Base-by-base conservation (phyloP, 2,329 filamentous ascomycete species). In the Verticillium albo-atrum region DNA sequence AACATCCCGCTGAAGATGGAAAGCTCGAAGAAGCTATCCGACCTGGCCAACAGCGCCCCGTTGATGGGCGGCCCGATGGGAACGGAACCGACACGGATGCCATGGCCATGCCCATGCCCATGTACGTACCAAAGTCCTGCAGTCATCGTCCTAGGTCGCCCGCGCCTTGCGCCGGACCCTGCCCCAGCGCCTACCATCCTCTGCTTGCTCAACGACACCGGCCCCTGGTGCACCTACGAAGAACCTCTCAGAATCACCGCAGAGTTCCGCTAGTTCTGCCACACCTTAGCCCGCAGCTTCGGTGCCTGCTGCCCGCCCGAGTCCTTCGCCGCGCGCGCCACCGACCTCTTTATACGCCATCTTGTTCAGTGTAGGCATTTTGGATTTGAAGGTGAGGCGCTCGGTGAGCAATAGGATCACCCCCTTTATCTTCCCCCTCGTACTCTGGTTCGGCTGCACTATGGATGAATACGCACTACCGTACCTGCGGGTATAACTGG, bases 41-140 rank as follows among this genome's bases (percentile, higher is more conserved):
- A 81, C 10, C 56, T 64, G 3, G 74, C 69, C 3, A 84, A 12
- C 9, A 77, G 55, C 0, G 61, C 68, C 1, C 74, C 74, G 2
- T 68, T 72, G 20, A 74, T 64, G 0, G 70, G 70, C 3, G 66
- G 68, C 0, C 73, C 82, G 4, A 82, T 72, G 34, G 86, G 64
- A 4, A 30, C 28, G 86, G 64, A 4, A 30, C 28, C 1, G 75
- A 79, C 32, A 84, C 56, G 0, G 75, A 73, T 5, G 71, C 68
- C 1, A 81, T 52, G 1, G 74, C 75, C 64, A 82, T 72, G 0
- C 76, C 77, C 69, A 82, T 81, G 17, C 82, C 83, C 63, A 83
- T 76, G 54, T 83, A 81, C 0, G 85, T 83, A 1, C 85, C 85
- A 23, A 86, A 74, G 51, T 83, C 75, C 25, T 78, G 75, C 6